These are phyloP conservation scores for Zygotorulaspora florentina DNA, from an alignment of 805 yeast genomes.

Conservation along the genomic window DNA sequence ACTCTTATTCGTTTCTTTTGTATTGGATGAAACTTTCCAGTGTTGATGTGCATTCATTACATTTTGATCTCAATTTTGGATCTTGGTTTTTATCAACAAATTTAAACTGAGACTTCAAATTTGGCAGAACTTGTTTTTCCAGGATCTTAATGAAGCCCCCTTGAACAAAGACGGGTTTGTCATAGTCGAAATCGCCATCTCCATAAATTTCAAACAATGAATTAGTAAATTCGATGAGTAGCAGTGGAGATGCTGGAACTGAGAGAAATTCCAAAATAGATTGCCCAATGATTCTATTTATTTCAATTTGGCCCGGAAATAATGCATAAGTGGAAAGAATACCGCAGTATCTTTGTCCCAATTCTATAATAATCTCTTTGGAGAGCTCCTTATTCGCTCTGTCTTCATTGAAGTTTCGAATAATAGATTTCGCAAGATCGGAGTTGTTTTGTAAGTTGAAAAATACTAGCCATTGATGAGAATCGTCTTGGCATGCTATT, in stretches of 20 bases:
- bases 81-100: constrained; percentile 62
- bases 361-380: constrained; percentile 36
- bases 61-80: constrained; percentile 52
- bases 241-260: constrained; percentile 32
- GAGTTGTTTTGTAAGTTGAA: constrained; percentile 24
- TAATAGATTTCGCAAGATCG: constrained; percentile 26
- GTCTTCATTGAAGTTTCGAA: constrained; percentile 19
- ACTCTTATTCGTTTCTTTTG: constrained; percentile 47
- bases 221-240: constrained; percentile 59
- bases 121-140: constrained; percentile 38
- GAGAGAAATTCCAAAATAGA: constrained; percentile 38
- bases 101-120: constrained; percentile 52
- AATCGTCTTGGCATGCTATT: constrained; percentile 13
- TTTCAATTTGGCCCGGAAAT: constrained; percentile 41
- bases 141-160: constrained; percentile 45
- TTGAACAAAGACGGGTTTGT: constrained; percentile 59
- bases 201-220: constrained; percentile 73
- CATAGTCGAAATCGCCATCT: constrained; percentile 66
- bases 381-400: constrained; percentile 10
- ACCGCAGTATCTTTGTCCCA: constrained; percentile 40
- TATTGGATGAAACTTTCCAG: constrained; percentile 74
- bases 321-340: constrained; percentile 50
- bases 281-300: constrained; percentile 44
- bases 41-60: constrained; percentile 63
- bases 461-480: constrained; percentile 8